Evolutionary conservation across 2,329 filamentous ascomycete genomes (phyloP), one percentile per base, ranked within the genome.

Genomic region (Cordyceps fumosorosea): DNA sequence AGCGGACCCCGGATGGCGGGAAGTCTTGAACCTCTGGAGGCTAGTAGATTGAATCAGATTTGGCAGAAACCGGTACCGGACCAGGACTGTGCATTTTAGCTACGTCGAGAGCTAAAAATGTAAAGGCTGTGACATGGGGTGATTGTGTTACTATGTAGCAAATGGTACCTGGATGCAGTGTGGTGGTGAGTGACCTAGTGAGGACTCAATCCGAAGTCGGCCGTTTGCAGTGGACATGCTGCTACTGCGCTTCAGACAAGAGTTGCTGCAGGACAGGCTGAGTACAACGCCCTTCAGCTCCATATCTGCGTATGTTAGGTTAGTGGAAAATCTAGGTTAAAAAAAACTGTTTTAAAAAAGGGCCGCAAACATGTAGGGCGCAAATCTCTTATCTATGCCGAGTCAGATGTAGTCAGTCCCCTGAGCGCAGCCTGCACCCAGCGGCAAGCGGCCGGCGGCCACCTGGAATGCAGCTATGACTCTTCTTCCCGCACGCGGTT

Each of bases 181-280:
- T 34, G 48, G 55, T 48, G 6, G 55, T 37, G 24, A n/a, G n/a
- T n/a, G n/a, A n/a, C 8, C n/a, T 8, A 29, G 5, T 5, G 44
- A 26, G 32, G 10, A 61, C 34, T 37, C 11, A 12, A 61, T 55
- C 59, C 59, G 59, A 62, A 56, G 59, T 62, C 59, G 59, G 59
- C 59, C 59, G 59, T 62, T 55, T 29, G 52, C 24, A 20, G 45
- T 50, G 52, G 42, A 45, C 52, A 42, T 42, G 32, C n/a, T 42
- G 44, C 5, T 50, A 24, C 44, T 11, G 22, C 2, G 20, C n/a
- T 26, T n/a, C 26, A 29, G 51, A 44, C 34, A 44, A 3, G 20
- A n/a, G 18, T 10, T 42, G n/a, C 16, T 11, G 18, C 20, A 22
- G 44, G 44, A 37, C 42, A 45, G 14, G 42, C 7, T 44, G 7